Evolutionary conservation across 805 yeast species (phyloP).

Genomic region (Yamadazyma sp.): DNA sequence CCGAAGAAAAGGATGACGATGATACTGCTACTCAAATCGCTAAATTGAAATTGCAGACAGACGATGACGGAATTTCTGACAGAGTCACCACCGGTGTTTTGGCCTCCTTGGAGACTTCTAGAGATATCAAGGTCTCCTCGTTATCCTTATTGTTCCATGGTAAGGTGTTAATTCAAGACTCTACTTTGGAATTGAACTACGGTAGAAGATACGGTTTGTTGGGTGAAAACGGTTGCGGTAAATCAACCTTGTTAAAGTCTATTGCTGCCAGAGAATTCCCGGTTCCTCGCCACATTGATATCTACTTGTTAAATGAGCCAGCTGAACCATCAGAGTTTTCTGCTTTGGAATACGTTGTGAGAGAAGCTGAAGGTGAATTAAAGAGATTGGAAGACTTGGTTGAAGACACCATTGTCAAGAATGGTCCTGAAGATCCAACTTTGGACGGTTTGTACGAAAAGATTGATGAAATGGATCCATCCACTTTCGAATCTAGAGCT

Average conservation of each 20-base stretch:
- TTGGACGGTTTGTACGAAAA: slow-evolving; percentile 91
- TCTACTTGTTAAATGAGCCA: slow-evolving; percentile 93
- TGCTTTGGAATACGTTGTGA: slow-evolving; percentile 94
- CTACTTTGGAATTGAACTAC: slow-evolving; percentile 87
- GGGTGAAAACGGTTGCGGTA: slow-evolving; percentile 99
- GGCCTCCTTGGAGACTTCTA: slow-evolving; percentile 82
- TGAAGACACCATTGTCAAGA: slow-evolving; percentile 83
- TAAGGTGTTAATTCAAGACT: slow-evolving; percentile 91
- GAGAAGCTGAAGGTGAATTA: slow-evolving; percentile 92
- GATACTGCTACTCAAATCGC: slow-evolving; percentile 73
- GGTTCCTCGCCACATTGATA: slow-evolving; percentile 86
- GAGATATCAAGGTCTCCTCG: slow-evolving; percentile 90
- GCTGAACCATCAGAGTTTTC: slow-evolving; percentile 91
- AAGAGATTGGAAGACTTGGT: slow-evolving; percentile 88
- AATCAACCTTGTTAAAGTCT: slow-evolving; percentile 90
- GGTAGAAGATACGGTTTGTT: slow-evolving; percentile 97
- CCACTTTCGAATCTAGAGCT: slow-evolving; percentile 95
- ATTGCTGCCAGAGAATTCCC: slow-evolving; percentile 96
- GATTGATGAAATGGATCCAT: slow-evolving; percentile 93
- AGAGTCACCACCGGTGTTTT: slow-evolving; percentile 98
- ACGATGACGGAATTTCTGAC: slow-evolving; percentile 90
- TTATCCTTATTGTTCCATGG: slow-evolving; percentile 95
- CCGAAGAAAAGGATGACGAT: slow-evolving; percentile 53
- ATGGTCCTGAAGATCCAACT: slow-evolving; percentile 88
- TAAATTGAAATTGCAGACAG: slow-evolving; percentile 88